These are phyloP conservation scores for Babesia ovis DNA, from an alignment of 169 alveolate species.

Conservation along the genomic window DNA sequence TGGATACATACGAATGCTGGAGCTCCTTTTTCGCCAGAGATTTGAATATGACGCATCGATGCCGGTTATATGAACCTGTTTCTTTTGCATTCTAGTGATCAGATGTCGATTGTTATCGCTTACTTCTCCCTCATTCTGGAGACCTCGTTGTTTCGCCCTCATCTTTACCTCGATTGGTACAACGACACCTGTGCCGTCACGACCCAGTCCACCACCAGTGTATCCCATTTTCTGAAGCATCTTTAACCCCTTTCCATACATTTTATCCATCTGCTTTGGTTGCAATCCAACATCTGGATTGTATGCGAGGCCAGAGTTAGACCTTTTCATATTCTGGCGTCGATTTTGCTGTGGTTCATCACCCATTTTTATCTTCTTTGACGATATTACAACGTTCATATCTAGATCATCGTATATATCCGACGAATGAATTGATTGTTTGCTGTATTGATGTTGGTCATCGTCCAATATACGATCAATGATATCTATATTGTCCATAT, in stretches of 20 bases:
- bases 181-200: slow-evolving; percentile 56
- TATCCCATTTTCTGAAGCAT: slow-evolving; percentile 69
- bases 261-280: slow-evolving; percentile 32
- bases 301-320: neutral
- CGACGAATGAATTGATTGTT: neutral
- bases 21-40: slow-evolving; percentile 8
- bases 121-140: slow-evolving; percentile 12
- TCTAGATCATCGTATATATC: neutral
- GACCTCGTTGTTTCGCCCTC: neutral
- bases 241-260: slow-evolving; percentile 66
- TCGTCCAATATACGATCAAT: slow-evolving; percentile 16
- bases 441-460: neutral
- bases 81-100: neutral
- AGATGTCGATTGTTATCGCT: neutral
- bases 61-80: neutral
- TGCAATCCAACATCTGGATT: slow-evolving; percentile 18
- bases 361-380: neutral
- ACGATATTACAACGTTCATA: neutral
- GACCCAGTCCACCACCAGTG: slow-evolving; percentile 67
- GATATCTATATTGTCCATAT: slow-evolving; percentile 1
- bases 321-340: neutral
- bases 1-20: neutral
- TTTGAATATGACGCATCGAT: neutral
- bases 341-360: neutral
- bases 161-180: slow-evolving; percentile 36